Percentiles rank a stretch among this genome's conserved stretches.
Evolutionary conservation across 192 early-diverging fungal genomes (phyloP).

Genomic region (Cladochytrium replicatum): DNA sequence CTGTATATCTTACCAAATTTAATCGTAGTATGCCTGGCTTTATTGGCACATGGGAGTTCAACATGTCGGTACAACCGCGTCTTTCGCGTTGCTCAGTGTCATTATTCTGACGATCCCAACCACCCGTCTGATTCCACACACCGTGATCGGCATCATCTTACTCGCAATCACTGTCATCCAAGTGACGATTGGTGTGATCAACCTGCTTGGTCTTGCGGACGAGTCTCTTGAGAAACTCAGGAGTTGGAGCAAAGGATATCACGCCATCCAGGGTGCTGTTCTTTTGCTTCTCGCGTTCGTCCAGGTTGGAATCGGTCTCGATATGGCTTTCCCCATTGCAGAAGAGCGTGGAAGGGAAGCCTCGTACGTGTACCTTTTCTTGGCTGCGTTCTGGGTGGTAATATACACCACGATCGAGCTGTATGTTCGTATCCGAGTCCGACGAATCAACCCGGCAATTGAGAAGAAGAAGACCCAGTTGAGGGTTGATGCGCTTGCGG

Average conservation of each 20-base stretch:
- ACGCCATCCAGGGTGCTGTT: no score
- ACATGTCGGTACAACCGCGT: no score
- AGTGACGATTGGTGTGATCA: conserved; percentile 19
- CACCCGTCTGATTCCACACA: no score
- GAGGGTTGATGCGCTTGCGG: no score
- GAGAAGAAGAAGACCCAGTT: no score
- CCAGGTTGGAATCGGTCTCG: conserved; percentile 24
- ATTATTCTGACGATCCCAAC: no score
- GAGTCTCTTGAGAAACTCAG: conserved; percentile 11
- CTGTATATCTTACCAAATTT: no score
- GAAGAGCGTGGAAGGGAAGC: conserved; percentile 15
- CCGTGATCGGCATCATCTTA: conserved; percentile 23
- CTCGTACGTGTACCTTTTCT: conserved; percentile 26
- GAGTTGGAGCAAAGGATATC: no score
- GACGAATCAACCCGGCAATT: no score
- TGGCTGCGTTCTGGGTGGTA: conserved; percentile 16
- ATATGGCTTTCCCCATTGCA: conserved; percentile 20
- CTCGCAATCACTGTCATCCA: conserved; percentile 21
- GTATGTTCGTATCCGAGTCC: neutral
- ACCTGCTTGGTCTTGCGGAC: conserved; percentile 19
- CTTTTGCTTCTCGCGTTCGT: conserved; percentile 13
- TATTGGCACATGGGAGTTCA: no score
- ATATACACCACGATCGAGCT: conserved; percentile 17
- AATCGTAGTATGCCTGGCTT: no score
- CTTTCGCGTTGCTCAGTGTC: no score